Percentiles rank a stretch among this genome's conserved stretches.
phyloP scores from a whole-genome alignment of 2,329 filamentous ascomycete genomes.

The Raffaelea arxii region DNA sequence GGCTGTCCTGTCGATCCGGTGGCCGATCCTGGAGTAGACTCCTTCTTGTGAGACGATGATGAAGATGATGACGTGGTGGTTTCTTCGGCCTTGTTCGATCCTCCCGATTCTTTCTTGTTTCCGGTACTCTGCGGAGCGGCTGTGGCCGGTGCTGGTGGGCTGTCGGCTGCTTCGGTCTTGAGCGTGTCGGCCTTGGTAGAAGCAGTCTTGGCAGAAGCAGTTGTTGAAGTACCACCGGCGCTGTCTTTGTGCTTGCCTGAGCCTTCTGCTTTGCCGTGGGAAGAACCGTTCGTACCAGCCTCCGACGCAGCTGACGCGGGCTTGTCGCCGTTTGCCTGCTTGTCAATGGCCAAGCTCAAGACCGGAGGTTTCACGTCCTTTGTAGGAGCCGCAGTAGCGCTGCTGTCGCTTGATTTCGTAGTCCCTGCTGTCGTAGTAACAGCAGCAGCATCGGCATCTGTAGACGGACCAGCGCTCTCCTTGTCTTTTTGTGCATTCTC shows the following conservation, averaged over 20 bases:
- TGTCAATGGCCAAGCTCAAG: no score
- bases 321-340: no score
- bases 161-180: constrained; percentile 18
- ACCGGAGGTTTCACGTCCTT: no score
- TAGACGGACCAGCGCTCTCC: no score
- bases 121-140: constrained; percentile 15
- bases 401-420: no score
- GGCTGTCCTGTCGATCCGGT: constrained; percentile 1
- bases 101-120: constrained; percentile 11
- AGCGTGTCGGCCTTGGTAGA: constrained; percentile 22
- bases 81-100: not conserved
- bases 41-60: constrained; percentile 30
- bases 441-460: no score
- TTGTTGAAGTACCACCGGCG: not conserved
- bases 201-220: constrained; percentile 32
- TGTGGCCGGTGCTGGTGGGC: constrained; percentile 12
- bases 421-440: no score
- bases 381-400: no score
- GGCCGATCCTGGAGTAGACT: constrained; percentile 23
- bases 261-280: no score
- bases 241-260: no score
- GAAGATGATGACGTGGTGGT: constrained; percentile 20
- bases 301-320: no score
- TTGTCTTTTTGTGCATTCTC: not conserved
- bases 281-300: no score